phyloP scores from a whole-genome alignment of 2,329 filamentous ascomycete species.

The Sclerotinia subarctica region DNA sequence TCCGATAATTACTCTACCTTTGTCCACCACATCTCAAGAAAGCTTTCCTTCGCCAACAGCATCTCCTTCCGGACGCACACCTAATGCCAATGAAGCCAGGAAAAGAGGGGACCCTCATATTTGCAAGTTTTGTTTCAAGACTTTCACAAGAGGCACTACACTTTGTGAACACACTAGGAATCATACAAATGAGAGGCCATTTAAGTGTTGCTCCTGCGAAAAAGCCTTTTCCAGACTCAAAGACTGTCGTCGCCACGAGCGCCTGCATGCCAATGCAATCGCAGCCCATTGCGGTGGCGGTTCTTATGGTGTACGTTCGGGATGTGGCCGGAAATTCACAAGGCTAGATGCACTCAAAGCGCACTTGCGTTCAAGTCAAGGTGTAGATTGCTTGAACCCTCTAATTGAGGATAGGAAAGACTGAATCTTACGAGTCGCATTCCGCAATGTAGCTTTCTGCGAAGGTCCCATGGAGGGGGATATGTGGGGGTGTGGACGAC shows the following conservation, averaged over 20 bases:
- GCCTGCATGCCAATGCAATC: neutral
- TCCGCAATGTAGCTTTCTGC: no score
- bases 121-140: neutral
- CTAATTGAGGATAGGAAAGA: fast-evolving
- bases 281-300: fast-evolving
- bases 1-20: neutral
- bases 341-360: neutral
- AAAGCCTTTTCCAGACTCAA: neutral
- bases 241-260: neutral
- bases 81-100: neutral
- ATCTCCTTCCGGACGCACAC: neutral
- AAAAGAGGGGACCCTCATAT: neutral
- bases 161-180: neutral
- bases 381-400: fast-evolving
- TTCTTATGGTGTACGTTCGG: neutral
- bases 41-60: fast-evolving
- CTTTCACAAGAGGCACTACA: neutral
- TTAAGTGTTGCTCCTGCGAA: neutral
- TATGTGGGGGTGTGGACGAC: neutral
- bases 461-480: no score
- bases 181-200: neutral
- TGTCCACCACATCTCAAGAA: no score
- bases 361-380: neutral
- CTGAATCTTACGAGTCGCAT: fast-evolving
- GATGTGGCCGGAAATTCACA: neutral